Percentiles rank a stretch among this genome's conserved stretches.
Conservation (phyloP, 1,284 basidiomycete genomes). For the Trametes hirsuta region DNA sequence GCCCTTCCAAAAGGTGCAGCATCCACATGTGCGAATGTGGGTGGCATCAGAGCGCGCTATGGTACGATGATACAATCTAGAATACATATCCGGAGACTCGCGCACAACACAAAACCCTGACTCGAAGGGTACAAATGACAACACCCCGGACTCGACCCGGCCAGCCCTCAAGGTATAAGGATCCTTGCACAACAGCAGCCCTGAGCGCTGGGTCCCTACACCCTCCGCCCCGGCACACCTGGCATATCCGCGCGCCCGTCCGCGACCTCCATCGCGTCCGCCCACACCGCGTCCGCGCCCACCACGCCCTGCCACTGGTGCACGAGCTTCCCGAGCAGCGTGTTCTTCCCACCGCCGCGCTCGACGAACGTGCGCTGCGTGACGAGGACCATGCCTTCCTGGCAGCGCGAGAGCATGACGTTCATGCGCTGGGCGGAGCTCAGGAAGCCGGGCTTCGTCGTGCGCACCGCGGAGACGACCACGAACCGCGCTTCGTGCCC, state of each 20-base stretch:
- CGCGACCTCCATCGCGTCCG: constrained; percentile 18
- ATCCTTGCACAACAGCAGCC: no score
- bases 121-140: no score
- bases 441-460: constrained; percentile 60
- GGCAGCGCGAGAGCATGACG: constrained; percentile 53
- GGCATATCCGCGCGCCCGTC: constrained; percentile 9
- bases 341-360: constrained; percentile 10
- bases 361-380: constrained; percentile 26
- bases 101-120: no score
- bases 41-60: no score
- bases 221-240: background rate
- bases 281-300: constrained; percentile 11
- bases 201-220: no score
- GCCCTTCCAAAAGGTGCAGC: no score
- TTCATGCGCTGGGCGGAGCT: constrained; percentile 58
- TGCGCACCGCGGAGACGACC: constrained; percentile 66
- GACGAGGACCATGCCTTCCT: constrained; percentile 29
- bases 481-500: constrained; percentile 50
- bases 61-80: no score
- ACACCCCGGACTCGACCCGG: no score
- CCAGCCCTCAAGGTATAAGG: no score
- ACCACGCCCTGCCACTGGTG: constrained; percentile 17
- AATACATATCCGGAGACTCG: no score
- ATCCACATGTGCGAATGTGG: no score
- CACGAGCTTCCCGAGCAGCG: constrained; percentile 21